Percentiles rank a stretch among this genome's conserved stretches.
phyloP scores from a whole-genome alignment of 441 rosid species.

The Sinapis alba region DNA sequence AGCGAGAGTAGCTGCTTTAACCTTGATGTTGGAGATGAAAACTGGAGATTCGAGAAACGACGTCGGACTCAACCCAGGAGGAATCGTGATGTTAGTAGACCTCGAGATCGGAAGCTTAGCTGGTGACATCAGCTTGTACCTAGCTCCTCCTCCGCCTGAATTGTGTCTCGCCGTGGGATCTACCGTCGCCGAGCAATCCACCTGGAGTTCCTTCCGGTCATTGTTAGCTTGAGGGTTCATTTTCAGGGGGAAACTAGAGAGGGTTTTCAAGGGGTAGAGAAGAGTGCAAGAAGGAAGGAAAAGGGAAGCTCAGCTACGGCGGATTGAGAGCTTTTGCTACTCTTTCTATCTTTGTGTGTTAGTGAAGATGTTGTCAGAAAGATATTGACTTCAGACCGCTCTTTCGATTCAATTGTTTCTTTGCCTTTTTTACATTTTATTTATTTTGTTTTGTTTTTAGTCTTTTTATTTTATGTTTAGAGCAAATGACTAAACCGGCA shows the following conservation, averaged over 20 bases:
- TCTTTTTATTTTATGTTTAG: not conserved
- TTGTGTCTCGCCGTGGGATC: constrained; percentile 33
- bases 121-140: constrained; percentile 96
- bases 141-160: constrained; percentile 45
- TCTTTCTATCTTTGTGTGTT: constrained; percentile 1
- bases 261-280: not conserved
- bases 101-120: constrained; percentile 98
- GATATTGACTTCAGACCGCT: not conserved
- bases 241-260: not conserved
- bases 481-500: not conserved
- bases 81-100: constrained; percentile 72
- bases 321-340: not conserved
- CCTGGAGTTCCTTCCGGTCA: constrained; percentile 28
- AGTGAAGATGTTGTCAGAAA: constrained; percentile 16
- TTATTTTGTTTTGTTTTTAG: not conserved
- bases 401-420: not conserved
- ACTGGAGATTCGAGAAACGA: constrained; percentile 96
- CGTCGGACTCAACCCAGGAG: constrained; percentile 89
- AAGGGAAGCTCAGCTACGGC: constrained; percentile 27
- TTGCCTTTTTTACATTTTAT: not conserved
- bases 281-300: constrained; percentile 19
- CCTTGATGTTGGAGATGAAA: constrained; percentile 90
- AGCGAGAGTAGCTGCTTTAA: constrained; percentile 29
- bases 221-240: constrained; percentile 44
- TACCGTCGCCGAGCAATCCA: constrained; percentile 23